Conservation (phyloP, 257 asterid genomes). For the Solanum paucissectum region DNA sequence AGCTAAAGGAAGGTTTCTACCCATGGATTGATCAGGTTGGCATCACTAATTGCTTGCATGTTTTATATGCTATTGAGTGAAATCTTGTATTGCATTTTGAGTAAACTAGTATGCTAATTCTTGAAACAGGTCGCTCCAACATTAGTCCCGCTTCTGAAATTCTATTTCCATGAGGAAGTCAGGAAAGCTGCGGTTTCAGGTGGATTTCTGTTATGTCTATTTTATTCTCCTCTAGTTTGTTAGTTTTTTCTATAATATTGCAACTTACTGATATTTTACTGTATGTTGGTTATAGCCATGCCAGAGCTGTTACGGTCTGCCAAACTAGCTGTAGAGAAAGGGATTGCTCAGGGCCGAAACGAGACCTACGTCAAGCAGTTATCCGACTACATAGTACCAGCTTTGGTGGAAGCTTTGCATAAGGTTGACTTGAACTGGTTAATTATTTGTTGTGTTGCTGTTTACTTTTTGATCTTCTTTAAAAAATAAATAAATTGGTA, state of each 20-base stretch:
- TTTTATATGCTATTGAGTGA: neutral
- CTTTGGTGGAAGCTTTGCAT: constrained; percentile 80
- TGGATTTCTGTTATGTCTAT: constrained; percentile 5
- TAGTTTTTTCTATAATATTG: neutral
- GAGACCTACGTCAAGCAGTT: constrained; percentile 73
- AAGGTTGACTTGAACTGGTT: constrained; percentile 32
- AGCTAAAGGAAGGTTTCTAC: constrained; percentile 93
- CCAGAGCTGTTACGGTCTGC: constrained; percentile 93
- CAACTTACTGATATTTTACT: constrained; percentile 4
- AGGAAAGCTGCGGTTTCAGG: constrained; percentile 99
- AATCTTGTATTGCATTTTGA: neutral
- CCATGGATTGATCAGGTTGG: constrained; percentile 99
- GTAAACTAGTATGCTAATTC: neutral
- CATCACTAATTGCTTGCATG: neutral
- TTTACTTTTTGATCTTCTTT: neutral
- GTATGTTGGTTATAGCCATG: constrained; percentile 52
- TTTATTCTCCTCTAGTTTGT: neutral
- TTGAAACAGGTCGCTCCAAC: constrained; percentile 81
- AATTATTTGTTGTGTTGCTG: neutral
- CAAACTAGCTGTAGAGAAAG: constrained; percentile 88
- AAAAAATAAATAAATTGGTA: neutral
- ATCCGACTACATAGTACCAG: constrained; percentile 64
- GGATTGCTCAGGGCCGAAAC: constrained; percentile 80
- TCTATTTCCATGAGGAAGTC: constrained; percentile 98
- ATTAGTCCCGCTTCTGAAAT: constrained; percentile 80